These are phyloP conservation scores for Picea glauca DNA, from an alignment of 75 land plant genomes.

Conservation along the genomic window DNA sequence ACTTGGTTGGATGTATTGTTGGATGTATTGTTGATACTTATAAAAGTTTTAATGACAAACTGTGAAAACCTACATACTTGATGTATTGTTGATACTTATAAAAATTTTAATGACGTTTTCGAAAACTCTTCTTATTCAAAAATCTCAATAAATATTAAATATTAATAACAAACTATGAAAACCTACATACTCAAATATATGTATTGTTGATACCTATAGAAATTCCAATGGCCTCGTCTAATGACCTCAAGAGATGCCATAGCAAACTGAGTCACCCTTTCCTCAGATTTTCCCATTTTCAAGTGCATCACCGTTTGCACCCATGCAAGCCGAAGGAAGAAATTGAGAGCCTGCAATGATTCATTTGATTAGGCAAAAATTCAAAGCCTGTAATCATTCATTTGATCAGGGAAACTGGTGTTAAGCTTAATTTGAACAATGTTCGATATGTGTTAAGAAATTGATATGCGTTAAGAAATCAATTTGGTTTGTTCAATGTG, in stretches of 20 bases:
- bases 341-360: constrained; percentile 57
- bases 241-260: constrained; percentile 80
- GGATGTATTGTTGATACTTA: too few species aligned
- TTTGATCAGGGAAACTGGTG: neutral
- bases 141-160: too few species aligned
- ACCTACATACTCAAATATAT: too few species aligned
- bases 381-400: too few species aligned
- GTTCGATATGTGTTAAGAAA: neutral
- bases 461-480: too few species aligned
- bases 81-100: too few species aligned
- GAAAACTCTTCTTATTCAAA: too few species aligned
- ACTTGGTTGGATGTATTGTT: too few species aligned
- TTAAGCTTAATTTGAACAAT: neutral
- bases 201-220: constrained; percentile 57
- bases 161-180: too few species aligned
- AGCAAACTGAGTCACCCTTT: constrained; percentile 47
- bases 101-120: too few species aligned
- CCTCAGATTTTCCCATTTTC: constrained; percentile 37
- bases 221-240: constrained; percentile 95
- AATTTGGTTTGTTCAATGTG: neutral
- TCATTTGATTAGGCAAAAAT: neutral
- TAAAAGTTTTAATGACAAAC: too few species aligned
- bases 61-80: too few species aligned
- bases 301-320: constrained; percentile 61
- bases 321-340: constrained; percentile 83